Evolutionary conservation across 2,329 filamentous ascomycete species (phyloP).

Genomic region (Akanthomyces uredinophilus): DNA sequence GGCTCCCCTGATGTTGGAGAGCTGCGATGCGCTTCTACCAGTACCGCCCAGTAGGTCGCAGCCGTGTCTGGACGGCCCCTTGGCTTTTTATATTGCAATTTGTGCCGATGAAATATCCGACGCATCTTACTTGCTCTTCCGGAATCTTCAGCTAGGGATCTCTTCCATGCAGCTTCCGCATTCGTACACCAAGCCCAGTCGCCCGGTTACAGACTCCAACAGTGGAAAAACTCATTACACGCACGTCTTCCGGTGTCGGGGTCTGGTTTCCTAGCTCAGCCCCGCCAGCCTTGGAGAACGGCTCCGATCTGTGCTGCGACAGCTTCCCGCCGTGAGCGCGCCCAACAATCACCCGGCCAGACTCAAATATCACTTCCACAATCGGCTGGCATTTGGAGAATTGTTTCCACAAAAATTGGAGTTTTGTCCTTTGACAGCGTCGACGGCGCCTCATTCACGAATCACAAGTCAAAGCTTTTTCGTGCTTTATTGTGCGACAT

Average conservation of each 20-base stretch:
- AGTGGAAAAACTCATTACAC: neutral
- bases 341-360: constrained; percentile 4
- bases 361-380: neutral
- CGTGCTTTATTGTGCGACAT: neutral
- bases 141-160: neutral
- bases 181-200: neutral
- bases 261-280: neutral
- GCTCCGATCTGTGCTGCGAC: neutral
- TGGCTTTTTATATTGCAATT: neutral
- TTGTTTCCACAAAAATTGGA: constrained; percentile 8
- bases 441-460: neutral
- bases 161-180: neutral
- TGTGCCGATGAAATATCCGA: neutral
- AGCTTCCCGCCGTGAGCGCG: neutral
- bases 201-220: neutral
- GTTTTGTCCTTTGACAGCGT: neutral
- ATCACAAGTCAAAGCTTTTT: neutral
- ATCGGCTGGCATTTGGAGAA: constrained; percentile 6
- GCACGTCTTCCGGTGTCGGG: constrained; percentile 11
- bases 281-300: constrained; percentile 9
- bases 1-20: constrained; percentile 3
- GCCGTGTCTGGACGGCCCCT: neutral
- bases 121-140: neutral
- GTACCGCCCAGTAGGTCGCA: neutral
- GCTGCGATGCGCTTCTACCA: neutral